Conservation (phyloP, 148 eudicot species). For the Cornus controversa region DNA sequence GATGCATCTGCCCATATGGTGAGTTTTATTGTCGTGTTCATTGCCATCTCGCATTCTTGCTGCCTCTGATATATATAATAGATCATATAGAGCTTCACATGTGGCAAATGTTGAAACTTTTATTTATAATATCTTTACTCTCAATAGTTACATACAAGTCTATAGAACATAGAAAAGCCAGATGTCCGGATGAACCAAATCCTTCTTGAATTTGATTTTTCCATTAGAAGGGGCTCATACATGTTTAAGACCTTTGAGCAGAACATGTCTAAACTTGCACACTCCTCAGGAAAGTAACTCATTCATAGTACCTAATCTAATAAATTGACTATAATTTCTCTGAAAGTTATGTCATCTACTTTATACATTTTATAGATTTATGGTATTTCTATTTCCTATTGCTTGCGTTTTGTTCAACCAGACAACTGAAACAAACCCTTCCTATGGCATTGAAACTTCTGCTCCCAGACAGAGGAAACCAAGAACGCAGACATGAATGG, state of each 20-base stretch:
- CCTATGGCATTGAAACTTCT: slow-evolving; percentile 12
- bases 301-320: neutral
- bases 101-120: too few relatives aligned
- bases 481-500: slow-evolving; percentile 88
- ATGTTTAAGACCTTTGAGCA: too few relatives aligned
- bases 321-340: too few relatives aligned
- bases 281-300: neutral
- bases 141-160: neutral
- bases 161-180: neutral
- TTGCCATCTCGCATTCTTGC: neutral
- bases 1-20: slow-evolving; percentile 99
- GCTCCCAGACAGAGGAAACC: slow-evolving; percentile 87
- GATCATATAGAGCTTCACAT: too few relatives aligned
- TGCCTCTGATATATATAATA: too few relatives aligned
- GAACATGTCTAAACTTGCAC: neutral
- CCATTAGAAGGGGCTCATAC: too few relatives aligned
- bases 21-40: slow-evolving; percentile 16
- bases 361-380: neutral
- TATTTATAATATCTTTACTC: too few relatives aligned
- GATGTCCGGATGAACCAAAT: too few relatives aligned
- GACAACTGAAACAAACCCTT: too few relatives aligned
- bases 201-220: too few relatives aligned
- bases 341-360: neutral
- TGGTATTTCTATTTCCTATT: neutral
- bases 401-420: neutral